These are phyloP conservation scores for Fimicolochytrium jonesii DNA, from an alignment of 192 early-diverging fungal species.

Conservation along the genomic window DNA sequence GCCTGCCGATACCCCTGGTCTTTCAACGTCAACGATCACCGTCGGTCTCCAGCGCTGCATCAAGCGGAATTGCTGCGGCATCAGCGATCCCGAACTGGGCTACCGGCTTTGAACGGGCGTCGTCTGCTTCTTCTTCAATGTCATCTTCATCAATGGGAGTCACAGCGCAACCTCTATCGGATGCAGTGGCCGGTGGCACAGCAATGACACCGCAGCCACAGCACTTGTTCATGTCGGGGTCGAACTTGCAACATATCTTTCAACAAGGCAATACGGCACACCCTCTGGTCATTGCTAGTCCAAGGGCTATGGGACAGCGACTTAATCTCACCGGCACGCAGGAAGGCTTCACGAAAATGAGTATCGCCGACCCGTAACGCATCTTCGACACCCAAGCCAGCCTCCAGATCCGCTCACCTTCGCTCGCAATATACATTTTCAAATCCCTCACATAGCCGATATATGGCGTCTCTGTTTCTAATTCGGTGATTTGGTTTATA, in stretches of 20 bases:
- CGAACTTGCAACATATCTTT: too few species aligned
- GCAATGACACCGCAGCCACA: background rate
- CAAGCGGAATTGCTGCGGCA: too few species aligned
- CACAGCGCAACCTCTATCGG: background rate
- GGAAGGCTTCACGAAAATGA: conserved; percentile 37
- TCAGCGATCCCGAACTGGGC: too few species aligned
- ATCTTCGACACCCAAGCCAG: too few species aligned
- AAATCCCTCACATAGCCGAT: too few species aligned
- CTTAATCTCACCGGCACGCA: conserved; percentile 41
- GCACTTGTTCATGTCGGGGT: too few species aligned
- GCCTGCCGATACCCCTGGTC: conserved; percentile 14
- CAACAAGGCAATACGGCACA: too few species aligned
- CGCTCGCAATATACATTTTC: too few species aligned
- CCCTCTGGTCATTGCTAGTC: conserved; percentile 8
- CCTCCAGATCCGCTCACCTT: too few species aligned
- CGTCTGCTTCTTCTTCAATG: background rate
- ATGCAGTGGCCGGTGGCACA: background rate
- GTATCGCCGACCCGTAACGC: conserved; percentile 27
- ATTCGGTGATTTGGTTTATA: too few species aligned
- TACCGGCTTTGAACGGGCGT: background rate
- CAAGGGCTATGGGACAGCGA: conserved; percentile 26
- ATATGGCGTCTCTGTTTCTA: too few species aligned
- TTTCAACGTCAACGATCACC: conserved; percentile 24
- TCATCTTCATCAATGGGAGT: background rate
- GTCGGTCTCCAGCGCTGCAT: too few species aligned